Conservation (phyloP, 257 asterid genomes). For the Ocimum tenuiflorum region DNA sequence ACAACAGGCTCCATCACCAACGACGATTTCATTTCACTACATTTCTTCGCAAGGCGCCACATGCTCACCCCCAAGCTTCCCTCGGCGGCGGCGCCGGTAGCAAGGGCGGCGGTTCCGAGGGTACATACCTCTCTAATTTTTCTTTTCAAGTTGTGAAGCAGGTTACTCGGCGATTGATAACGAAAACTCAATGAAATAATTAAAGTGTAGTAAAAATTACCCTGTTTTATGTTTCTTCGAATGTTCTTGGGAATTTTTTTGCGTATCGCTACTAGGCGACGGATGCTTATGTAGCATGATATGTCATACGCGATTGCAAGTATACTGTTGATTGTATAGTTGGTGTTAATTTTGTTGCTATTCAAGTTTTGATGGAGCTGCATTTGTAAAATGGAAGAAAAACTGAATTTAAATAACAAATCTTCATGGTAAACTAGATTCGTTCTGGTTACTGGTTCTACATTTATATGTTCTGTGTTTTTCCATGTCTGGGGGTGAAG, state of each 20-base stretch:
- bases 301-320: neutral
- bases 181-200: neutral
- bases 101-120: conserved; percentile 48
- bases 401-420: neutral
- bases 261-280: neutral
- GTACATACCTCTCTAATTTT: conserved; percentile 26
- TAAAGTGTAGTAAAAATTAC: neutral
- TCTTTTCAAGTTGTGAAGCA: neutral
- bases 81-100: conserved; percentile 23
- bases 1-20: conserved; percentile 27
- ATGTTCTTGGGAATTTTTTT: neutral
- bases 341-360: neutral
- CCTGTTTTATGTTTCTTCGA: neutral
- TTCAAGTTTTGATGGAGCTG: conserved; percentile 7
- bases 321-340: neutral
- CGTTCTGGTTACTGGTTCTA: neutral
- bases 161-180: neutral
- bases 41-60: conserved; percentile 55
- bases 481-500: neutral
- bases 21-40: conserved; percentile 47
- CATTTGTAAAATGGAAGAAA: neutral
- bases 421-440: neutral
- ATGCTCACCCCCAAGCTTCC: conserved; percentile 45
- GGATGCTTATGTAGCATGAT: neutral
- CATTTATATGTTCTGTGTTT: neutral